These are phyloP conservation scores for Hibiscus trionum DNA, from an alignment of 345 rosid genomes.

Conservation along the genomic window DNA sequence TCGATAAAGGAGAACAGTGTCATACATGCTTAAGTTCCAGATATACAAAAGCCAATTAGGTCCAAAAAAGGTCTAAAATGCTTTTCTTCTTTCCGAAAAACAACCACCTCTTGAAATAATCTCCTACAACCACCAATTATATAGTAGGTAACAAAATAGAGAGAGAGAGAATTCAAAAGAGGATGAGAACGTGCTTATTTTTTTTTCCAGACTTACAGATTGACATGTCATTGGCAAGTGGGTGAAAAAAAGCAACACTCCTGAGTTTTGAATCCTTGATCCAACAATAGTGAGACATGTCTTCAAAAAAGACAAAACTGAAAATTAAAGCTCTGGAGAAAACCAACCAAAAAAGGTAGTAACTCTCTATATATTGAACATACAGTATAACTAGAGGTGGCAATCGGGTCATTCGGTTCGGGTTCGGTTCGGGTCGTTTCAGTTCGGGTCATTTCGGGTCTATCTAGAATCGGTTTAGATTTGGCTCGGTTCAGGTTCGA, in stretches of 20 bases:
- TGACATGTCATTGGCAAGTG: constrained; percentile 71
- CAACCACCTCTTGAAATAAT: neutral
- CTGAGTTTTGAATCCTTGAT: constrained; percentile 58
- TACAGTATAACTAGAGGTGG: neutral
- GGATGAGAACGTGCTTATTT: neutral
- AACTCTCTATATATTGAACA: neutral
- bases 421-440: no score
- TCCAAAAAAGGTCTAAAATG: neutral
- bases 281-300: constrained; percentile 70
- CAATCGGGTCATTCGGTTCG: no score
- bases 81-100: neutral
- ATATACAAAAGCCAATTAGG: neutral
- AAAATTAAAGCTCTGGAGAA: neutral
- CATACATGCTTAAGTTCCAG: neutral
- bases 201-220: constrained; percentile 41
- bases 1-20: neutral
- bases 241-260: constrained; percentile 80
- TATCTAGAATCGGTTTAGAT: no score
- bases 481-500: no score
- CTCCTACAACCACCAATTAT: neutral
- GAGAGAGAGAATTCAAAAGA: neutral
- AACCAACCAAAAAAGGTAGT: neutral
- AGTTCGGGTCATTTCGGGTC: no score
- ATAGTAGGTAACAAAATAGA: neutral
- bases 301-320: constrained; percentile 28